phyloP scores from a whole-genome alignment of 2,329 filamentous ascomycete species.

The Colletotrichum trifolii region DNA sequence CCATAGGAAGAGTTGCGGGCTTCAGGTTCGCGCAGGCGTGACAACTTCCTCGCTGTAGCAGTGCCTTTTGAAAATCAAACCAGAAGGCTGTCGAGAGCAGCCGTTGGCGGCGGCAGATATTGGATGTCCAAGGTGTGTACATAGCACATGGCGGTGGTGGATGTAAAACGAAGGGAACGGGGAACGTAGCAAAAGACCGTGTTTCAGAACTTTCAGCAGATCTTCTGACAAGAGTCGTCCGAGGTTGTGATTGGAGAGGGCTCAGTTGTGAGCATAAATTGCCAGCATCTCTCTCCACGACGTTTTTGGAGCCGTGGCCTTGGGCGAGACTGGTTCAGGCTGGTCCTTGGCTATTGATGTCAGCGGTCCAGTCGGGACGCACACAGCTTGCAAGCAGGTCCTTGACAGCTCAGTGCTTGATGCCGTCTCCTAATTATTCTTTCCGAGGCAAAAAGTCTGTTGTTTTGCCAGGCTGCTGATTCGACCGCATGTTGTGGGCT shows the following conservation, averaged over 20 bases:
- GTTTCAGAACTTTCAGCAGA: constrained; percentile 35
- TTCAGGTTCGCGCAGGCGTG: no score
- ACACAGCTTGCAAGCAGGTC: constrained; percentile 31
- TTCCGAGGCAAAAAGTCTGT: constrained; percentile 18
- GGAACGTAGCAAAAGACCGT: constrained; percentile 27
- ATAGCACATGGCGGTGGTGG: constrained; percentile 18
- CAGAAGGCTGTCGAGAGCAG: constrained; percentile 14
- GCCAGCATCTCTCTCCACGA: constrained; percentile 26
- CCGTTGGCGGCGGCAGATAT: constrained; percentile 29
- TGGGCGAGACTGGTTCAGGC: constrained; percentile 16
- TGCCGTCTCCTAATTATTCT: constrained; percentile 17
- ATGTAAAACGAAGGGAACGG: constrained; percentile 15
- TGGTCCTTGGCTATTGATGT: constrained; percentile 28
- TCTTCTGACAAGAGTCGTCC: constrained; percentile 36
- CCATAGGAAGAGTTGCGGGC: no score
- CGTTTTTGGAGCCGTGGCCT: constrained; percentile 29
- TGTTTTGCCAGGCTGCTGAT: constrained; percentile 27
- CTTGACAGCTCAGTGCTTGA: constrained; percentile 13
- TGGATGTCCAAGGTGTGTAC: constrained; percentile 29
- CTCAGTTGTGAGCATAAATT: constrained; percentile 29
- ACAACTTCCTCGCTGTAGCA: no score
- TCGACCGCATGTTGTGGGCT: constrained; percentile 9
- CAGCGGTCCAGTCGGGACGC: constrained; percentile 28
- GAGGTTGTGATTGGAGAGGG: constrained; percentile 31
- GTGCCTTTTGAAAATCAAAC: not conserved